phyloP scores from a whole-genome alignment of 768 basidiomycete genomes.

The Suillus americanus region DNA sequence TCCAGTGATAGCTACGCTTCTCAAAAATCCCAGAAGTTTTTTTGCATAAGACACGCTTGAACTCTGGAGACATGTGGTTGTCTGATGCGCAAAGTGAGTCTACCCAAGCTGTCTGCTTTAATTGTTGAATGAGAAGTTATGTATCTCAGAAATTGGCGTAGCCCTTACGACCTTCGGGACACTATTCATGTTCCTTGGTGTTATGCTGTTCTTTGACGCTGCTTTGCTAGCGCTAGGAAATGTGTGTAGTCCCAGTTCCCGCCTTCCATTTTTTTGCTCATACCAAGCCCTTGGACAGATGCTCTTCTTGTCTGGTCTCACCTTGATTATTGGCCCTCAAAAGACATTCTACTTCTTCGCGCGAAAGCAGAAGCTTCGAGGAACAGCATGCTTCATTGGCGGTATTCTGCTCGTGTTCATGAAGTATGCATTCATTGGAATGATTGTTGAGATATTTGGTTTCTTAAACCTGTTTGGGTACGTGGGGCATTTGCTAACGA shows the following conservation, averaged over 20 bases:
- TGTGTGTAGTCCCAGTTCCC: conserved; percentile 44
- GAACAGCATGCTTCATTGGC: conserved; percentile 84
- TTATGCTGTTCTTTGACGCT: conserved; percentile 96
- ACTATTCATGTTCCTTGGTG: conserved; percentile 94
- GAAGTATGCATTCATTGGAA: conserved; percentile 93
- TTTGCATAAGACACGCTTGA: conserved; percentile 1
- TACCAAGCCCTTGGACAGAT: conserved; percentile 53
- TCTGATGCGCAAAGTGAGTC: conserved; percentile 50
- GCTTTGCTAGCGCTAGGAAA: conserved; percentile 96
- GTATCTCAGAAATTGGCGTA: conserved; percentile 82
- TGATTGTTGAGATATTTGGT: conserved; percentile 93
- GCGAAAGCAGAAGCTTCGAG: conserved; percentile 90
- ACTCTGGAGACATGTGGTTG: conserved; percentile 42
- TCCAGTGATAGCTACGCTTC: not conserved
- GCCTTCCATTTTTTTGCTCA: conserved; percentile 5
- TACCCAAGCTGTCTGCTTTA: not conserved
- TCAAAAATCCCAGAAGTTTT: not conserved
- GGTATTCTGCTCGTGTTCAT: conserved; percentile 91
- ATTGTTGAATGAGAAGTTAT: conserved; percentile 2
- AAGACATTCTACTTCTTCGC: conserved; percentile 99
- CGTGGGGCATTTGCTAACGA: conserved; percentile 9
- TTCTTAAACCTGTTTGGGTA: conserved; percentile 98
- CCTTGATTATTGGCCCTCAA: conserved; percentile 93
- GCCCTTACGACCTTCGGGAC: conserved; percentile 94
- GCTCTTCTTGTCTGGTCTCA: conserved; percentile 91